phyloP scores from a whole-genome alignment of 768 basidiomycete species.

The Suillus tomentosus region DNA sequence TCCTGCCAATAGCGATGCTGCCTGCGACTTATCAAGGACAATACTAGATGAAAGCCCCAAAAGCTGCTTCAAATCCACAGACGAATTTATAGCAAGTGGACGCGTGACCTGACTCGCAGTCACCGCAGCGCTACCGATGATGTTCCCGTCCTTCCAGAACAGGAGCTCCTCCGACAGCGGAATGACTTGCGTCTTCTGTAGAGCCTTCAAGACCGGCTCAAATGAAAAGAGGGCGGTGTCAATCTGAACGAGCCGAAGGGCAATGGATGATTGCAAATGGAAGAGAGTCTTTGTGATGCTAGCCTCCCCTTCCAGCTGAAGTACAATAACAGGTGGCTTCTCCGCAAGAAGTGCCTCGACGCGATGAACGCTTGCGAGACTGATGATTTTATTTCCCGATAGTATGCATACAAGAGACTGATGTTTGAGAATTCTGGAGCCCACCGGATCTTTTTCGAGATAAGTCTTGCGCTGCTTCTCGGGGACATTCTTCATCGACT shows the following conservation, averaged over 20 bases:
- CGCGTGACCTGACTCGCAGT: slow-evolving; percentile 27
- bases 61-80: slow-evolving; percentile 42
- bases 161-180: slow-evolving; percentile 55
- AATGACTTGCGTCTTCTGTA: slow-evolving; percentile 48
- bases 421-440: slow-evolving; percentile 47
- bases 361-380: slow-evolving; percentile 54
- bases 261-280: slow-evolving; percentile 36
- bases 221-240: slow-evolving; percentile 65
- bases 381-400: slow-evolving; percentile 47
- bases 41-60: slow-evolving; percentile 43
- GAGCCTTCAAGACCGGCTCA: slow-evolving; percentile 58
- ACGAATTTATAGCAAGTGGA: slow-evolving; percentile 32
- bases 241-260: slow-evolving; percentile 53
- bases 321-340: slow-evolving; percentile 50
- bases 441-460: slow-evolving; percentile 37
- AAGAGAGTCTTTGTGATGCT: slow-evolving; percentile 42
- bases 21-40: slow-evolving; percentile 53
- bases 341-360: slow-evolving; percentile 53
- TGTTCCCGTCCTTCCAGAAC: slow-evolving; percentile 45
- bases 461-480: slow-evolving; percentile 41
- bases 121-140: slow-evolving; percentile 16
- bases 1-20: slow-evolving; percentile 46
- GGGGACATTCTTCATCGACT: slow-evolving; percentile 35
- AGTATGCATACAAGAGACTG: slow-evolving; percentile 57
- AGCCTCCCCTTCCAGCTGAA: slow-evolving; percentile 51